Evolutionary conservation across 2,329 filamentous ascomycete genomes (phyloP).

Genomic region (Ramularia collo-cygni): DNA sequence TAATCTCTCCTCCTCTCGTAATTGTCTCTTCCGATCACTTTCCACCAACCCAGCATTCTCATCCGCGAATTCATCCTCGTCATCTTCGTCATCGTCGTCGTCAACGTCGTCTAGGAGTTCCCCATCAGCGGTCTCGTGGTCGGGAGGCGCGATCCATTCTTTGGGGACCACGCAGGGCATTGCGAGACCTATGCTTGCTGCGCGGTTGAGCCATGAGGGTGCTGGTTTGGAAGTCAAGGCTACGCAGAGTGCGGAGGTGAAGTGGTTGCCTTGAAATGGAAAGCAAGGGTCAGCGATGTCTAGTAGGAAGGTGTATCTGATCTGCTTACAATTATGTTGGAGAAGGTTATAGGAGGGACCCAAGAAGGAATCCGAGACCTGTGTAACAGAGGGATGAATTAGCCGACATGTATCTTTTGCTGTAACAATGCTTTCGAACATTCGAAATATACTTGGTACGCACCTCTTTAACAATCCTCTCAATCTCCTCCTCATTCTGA

Average conservation of each 20-base stretch:
- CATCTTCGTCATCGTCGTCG: constrained; percentile 37
- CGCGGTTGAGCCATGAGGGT: constrained; percentile 72
- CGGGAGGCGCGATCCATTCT: constrained; percentile 75
- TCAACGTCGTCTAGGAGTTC: constrained; percentile 54
- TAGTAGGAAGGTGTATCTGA: constrained; percentile 69
- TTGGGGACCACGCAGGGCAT: constrained; percentile 74
- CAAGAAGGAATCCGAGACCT: constrained; percentile 64
- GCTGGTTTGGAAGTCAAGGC: constrained; percentile 64
- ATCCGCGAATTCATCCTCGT: background rate
- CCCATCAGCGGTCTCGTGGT: constrained; percentile 63
- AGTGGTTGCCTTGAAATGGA: constrained; percentile 82
- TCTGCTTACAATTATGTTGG: constrained; percentile 57
- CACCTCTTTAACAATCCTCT: constrained; percentile 56
- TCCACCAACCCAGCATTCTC: background rate
- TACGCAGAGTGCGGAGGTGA: constrained; percentile 69
- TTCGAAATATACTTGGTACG: no score
- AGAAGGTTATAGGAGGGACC: constrained; percentile 75
- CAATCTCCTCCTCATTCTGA: constrained; percentile 61
- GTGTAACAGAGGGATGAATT: background rate
- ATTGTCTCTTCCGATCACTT: constrained; percentile 6
- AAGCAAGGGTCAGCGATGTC: constrained; percentile 39
- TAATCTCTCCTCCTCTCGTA: constrained; percentile 8
- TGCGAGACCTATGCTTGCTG: constrained; percentile 74
- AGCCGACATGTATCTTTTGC: constrained; percentile 13
- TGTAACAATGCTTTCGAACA: background rate